These are phyloP conservation scores for Glycine tomentella DNA, from an alignment of 306 rosid species.

Conservation along the genomic window DNA sequence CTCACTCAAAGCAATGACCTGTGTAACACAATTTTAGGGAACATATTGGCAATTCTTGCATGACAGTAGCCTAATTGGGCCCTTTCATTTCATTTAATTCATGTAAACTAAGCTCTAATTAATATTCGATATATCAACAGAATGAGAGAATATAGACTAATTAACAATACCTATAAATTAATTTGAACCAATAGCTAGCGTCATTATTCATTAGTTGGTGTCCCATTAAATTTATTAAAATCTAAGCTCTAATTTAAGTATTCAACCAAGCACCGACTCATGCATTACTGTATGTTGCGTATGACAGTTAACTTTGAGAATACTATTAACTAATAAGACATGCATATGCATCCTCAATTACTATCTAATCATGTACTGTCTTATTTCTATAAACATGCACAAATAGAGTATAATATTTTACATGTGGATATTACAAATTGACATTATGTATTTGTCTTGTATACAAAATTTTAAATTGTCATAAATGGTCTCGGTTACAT, in stretches of 20 bases:
- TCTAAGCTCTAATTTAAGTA: background rate
- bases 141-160: background rate
- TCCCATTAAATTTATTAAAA: background rate
- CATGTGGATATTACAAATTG: no score
- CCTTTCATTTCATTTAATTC: background rate
- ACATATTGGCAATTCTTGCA: background rate
- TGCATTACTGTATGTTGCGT: background rate
- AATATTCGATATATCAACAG: background rate
- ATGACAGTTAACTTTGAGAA: background rate
- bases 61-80: background rate
- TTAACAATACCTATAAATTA: background rate
- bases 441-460: background rate
- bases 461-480: background rate
- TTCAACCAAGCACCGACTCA: background rate
- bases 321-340: background rate
- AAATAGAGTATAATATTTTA: no score
- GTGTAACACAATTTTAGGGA: no score
- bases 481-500: no score
- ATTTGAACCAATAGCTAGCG: background rate
- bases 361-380: no score
- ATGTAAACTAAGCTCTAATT: background rate
- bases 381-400: no score
- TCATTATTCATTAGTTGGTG: background rate
- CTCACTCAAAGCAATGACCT: no score
- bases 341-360: no score